A percentile compares a stretch with the other conserved stretches of the same genome.
Conservation (phyloP, 2,329 filamentous ascomycete species). For the Trichoderma asperellum region DNA sequence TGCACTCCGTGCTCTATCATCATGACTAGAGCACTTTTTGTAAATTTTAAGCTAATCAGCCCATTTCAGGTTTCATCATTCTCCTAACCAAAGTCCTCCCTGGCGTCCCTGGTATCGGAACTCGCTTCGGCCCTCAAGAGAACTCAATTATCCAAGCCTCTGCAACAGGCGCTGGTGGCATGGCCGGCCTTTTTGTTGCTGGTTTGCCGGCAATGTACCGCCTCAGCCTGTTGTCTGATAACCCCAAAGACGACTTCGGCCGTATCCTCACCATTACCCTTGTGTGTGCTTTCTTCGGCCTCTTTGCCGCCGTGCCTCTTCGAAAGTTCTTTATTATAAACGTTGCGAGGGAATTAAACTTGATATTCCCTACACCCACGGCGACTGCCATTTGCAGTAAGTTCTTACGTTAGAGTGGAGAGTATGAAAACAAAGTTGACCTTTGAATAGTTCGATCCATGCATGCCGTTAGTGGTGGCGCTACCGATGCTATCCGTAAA, state of each 20-base stretch:
- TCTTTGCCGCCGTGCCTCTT: slow-evolving; percentile 65
- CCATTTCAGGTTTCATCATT: slow-evolving; percentile 50
- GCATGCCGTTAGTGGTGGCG: slow-evolving; percentile 59
- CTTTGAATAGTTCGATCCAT: slow-evolving; percentile 62
- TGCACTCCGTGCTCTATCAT: neutral
- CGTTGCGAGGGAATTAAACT: slow-evolving; percentile 61
- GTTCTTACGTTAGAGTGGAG: neutral
- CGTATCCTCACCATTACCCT: slow-evolving; percentile 63
- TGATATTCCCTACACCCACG: slow-evolving; percentile 63
- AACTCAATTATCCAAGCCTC: slow-evolving; percentile 65
- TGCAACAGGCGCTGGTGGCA: slow-evolving; percentile 62
- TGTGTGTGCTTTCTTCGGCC: slow-evolving; percentile 66
- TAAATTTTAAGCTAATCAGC: neutral
- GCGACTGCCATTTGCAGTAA: slow-evolving; percentile 55
- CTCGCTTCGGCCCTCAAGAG: slow-evolving; percentile 62
- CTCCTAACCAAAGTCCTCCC: slow-evolving; percentile 54
- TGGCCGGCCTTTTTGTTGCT: slow-evolving; percentile 61
- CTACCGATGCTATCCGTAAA: slow-evolving; percentile 57
- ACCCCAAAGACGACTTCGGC: slow-evolving; percentile 59
- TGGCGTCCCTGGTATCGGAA: slow-evolving; percentile 56
- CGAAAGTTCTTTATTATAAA: slow-evolving; percentile 72
- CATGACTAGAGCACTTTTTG: rapidly evolving
- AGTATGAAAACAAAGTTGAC: neutral
- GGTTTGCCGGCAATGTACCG: slow-evolving; percentile 65
- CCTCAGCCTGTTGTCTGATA: slow-evolving; percentile 52